Evolutionary conservation across 2,329 filamentous ascomycete genomes (phyloP).

Genomic region (Neoscytalidium dimidiatum): DNA sequence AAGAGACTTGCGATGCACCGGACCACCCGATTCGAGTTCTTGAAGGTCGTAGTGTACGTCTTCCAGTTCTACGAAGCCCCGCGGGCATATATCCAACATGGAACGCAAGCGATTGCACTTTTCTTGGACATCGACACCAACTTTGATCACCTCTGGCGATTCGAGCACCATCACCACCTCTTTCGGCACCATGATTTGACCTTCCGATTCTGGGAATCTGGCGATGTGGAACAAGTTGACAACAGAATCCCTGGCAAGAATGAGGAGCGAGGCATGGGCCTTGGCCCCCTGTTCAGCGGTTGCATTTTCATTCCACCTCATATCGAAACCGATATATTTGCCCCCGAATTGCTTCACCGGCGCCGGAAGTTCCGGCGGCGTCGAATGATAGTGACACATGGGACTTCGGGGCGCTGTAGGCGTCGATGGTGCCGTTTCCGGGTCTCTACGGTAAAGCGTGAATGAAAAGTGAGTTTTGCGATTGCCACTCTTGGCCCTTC

Average conservation of each 20-base stretch:
- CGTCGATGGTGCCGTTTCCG: background rate
- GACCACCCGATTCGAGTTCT: background rate
- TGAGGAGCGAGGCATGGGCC: slow-evolving; percentile 76
- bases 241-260: slow-evolving; percentile 74
- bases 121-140: slow-evolving; percentile 73
- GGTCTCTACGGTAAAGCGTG: background rate
- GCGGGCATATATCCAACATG: slow-evolving; percentile 64
- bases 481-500: background rate
- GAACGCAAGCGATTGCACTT: slow-evolving; percentile 67
- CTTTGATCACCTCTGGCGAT: slow-evolving; percentile 68
- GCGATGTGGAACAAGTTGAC: slow-evolving; percentile 80
- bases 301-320: slow-evolving; percentile 73
- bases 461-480: background rate
- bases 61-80: slow-evolving; percentile 70
- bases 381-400: background rate
- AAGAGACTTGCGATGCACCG: background rate
- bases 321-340: slow-evolving; percentile 74
- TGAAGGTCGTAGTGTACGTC: background rate
- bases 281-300: slow-evolving; percentile 54
- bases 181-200: slow-evolving; percentile 56
- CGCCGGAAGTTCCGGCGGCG: background rate
- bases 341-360: background rate
- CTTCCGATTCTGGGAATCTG: slow-evolving; percentile 45
- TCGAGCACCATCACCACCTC: slow-evolving; percentile 73
- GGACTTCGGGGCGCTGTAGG: background rate